Conservation (phyloP, 441 rosid genomes). For the Metrosideros polymorpha region DNA sequence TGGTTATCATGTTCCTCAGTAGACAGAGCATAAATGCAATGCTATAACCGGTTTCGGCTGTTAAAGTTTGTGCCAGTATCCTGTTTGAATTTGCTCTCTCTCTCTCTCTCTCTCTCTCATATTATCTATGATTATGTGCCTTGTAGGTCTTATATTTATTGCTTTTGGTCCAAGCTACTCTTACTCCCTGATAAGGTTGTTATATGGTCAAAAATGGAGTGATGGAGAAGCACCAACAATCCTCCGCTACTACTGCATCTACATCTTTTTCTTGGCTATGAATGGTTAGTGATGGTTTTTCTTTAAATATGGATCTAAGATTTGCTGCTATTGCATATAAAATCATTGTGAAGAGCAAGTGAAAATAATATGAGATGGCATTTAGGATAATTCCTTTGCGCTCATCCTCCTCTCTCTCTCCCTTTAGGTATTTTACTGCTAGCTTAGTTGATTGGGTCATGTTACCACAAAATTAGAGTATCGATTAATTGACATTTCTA, state of each 20-base stretch:
- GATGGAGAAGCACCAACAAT: constrained; percentile 87
- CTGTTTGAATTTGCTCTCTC: neutral
- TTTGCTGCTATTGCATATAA: neutral
- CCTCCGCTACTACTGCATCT: constrained; percentile 73
- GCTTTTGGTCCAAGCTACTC: constrained; percentile 98
- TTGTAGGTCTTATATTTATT: constrained; percentile 72
- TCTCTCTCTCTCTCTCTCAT: neutral
- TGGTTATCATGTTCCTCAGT: neutral
- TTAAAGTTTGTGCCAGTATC: neutral
- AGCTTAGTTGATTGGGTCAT: neutral
- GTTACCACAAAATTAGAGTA: neutral
- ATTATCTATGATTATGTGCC: neutral
- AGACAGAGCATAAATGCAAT: neutral
- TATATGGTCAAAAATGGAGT: constrained; percentile 90
- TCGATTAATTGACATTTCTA: neutral
- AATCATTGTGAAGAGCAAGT: neutral
- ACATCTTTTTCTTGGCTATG: constrained; percentile 80
- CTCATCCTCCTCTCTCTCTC: neutral
- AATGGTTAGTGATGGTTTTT: constrained; percentile 46
- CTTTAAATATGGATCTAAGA: neutral
- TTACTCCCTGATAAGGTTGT: constrained; percentile 74
- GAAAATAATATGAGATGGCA: neutral
- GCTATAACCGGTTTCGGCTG: neutral
- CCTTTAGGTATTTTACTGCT: neutral
- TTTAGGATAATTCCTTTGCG: neutral